Evolutionary conservation across 73 alveolate genomes (phyloP), one percentile per base, ranked within the genome.

Genomic region (Paraurostyla sp.): DNA sequence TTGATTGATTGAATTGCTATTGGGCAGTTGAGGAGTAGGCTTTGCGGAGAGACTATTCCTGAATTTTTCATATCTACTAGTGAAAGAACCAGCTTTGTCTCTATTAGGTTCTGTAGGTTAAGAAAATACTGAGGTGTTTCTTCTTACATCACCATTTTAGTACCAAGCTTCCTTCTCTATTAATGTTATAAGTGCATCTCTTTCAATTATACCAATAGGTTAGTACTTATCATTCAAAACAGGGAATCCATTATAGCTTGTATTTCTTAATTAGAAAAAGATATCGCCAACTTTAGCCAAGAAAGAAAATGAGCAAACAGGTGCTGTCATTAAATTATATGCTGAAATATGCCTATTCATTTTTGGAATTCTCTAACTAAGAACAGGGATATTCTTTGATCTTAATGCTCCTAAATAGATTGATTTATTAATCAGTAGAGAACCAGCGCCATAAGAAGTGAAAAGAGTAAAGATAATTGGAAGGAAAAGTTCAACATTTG

Each of bases 381-480:
- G 43, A 25, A 63, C 54, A 20, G 94, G 94, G 29, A 88, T 76
- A 32, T 58, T 54, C 58, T 87, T 87, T 0, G 85, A 71, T 29
- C 76, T 75, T 2, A 87, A 33, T 6, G 93, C 89, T 16, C 76
- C 73, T 9, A 41, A 36, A 29, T 93, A 93, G 0, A 93, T 80
- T 22, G 93, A 85, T 15, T 57, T 76, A 36, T 63, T 71, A 49
- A 91, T 83, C 0, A 87, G 32, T 25, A 78, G 2, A 6, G 84
- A 71, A 1, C 94, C 97, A 11, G 82, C 92, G 1, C 91, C 76
- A 45, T 80, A 62, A 7, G 97, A 80, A 6, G 81, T 40, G 48
- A 91, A 40, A 49, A 84, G 86, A 4, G 97, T 83, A 51, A 93
- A 85, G 4, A 93, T 59, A 18, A 93, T 71, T 20, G 97, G 97